A percentile compares a stretch with the other conserved stretches of the same genome.
phyloP scores from a whole-genome alignment of 78 protist species.

The Planoprotostelium fungivorum region DNA sequence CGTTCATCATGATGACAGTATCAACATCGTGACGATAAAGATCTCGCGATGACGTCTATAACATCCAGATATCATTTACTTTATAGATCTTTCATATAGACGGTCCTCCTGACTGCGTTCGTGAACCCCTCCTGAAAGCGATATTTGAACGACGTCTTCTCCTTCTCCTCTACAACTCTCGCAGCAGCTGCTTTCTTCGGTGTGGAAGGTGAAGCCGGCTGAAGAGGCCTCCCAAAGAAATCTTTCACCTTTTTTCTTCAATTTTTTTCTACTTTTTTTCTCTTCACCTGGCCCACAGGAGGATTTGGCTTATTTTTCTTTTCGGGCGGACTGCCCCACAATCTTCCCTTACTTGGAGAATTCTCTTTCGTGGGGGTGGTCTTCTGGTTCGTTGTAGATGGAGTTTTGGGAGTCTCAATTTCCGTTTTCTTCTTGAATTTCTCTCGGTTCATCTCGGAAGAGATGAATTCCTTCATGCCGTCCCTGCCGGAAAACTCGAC shows the following conservation, averaged over 20 bases:
- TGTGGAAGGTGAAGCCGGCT: not conserved
- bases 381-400: not conserved
- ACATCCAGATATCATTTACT: no score
- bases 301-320: not conserved
- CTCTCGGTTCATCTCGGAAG: conserved; percentile 1
- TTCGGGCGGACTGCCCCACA: not conserved
- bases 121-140: conserved; percentile 67
- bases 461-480: not conserved
- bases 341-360: conserved; percentile 2
- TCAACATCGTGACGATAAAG: no score
- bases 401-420: not conserved
- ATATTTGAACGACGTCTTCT: conserved; percentile 18
- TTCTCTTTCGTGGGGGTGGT: not conserved
- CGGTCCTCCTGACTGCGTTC: conserved; percentile 54
- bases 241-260: conserved; percentile 20
- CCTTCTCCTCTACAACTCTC: not conserved
- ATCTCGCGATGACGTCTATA: no score
- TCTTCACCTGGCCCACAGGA: not conserved
- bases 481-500: not conserved
- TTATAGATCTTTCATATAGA: conserved; percentile 36
- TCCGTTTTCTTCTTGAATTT: conserved; percentile 6
- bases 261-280: not conserved
- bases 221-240: conserved; percentile 42
- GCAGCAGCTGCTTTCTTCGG: not conserved
- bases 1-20: no score